Evolutionary conservation across 495 filamentous ascomycete genomes (phyloP).

Genomic region (Podospora appendiculata): DNA sequence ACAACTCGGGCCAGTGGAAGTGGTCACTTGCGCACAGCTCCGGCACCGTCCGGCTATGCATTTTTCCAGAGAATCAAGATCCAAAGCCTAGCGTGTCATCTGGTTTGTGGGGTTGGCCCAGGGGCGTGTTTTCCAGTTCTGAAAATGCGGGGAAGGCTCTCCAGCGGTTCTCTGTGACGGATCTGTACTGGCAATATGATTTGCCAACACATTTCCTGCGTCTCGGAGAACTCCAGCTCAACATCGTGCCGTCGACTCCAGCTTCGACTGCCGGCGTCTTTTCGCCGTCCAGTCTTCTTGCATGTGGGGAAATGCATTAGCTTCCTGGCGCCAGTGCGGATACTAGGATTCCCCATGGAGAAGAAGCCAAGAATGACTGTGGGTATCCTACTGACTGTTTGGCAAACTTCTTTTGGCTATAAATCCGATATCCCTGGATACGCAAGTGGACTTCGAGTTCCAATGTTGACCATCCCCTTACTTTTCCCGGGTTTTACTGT

Average conservation of each 20-base stretch:
- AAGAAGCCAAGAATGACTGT: background rate
- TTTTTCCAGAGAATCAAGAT: slow-evolving; percentile 12
- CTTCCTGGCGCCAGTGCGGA: background rate
- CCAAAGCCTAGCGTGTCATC: background rate
- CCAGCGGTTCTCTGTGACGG: background rate
- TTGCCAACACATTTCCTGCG: background rate
- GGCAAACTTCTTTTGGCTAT: slow-evolving; percentile 4
- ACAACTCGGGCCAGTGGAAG: no score
- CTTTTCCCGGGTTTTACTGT: background rate
- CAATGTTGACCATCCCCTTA: no score
- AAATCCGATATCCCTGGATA: background rate
- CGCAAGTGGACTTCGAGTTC: no score
- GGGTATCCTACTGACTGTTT: background rate
- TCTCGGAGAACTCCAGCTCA: background rate
- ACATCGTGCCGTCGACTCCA: background rate
- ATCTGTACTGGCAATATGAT: slow-evolving; percentile 6
- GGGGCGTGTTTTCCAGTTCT: background rate
- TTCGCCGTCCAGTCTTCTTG: background rate
- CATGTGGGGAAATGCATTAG: background rate
- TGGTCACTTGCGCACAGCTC: no score
- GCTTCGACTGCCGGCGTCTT: background rate
- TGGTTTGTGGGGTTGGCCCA: slow-evolving; percentile 3
- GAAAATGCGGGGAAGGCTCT: slow-evolving; percentile 9
- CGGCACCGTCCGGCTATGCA: background rate
- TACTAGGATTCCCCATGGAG: slow-evolving; percentile 10